Base-by-base conservation (phyloP, 257 asterid genomes). In the Orobanche coerulescens region DNA sequence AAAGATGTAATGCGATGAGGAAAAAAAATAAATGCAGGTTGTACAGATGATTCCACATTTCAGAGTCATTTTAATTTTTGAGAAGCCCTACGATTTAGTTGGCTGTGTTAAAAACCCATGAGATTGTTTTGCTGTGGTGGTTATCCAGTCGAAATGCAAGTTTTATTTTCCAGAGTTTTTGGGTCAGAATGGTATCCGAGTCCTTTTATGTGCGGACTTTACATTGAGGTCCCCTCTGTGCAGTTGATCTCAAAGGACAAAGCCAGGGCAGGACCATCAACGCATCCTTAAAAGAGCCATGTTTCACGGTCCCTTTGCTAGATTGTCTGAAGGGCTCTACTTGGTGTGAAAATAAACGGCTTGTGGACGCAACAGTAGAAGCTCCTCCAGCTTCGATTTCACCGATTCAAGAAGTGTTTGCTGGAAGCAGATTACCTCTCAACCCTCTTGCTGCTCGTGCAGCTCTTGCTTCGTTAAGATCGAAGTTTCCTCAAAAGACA, bases 401-500 rank as follows among this genome's bases (percentile, higher is more conserved):
- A 6, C 51, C 78, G 16, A 51, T 26, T 37, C 48, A 64, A 64
- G 76, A 66, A 67, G 72, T 36, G 60, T 15, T 49, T 58, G 36
- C 15, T 24, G 75, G 68, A 50, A 67, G 50, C 75, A 70, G 68
- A 67, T 61, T 75, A 10, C 76, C 58, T 70, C 70, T 65, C 73
- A 81, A 56, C 66, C 87, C 85, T 62, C 84, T 78, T 62, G 87
- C 92, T 59, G 82, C 87, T 68, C 76, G 87, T 71, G 92, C 92
- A 62, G 85, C 85, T 71, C 85, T 84, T 42, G 92, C 92, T 70
- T 81, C 80, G 46, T 48, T 71, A 54, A 75, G 78, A 76, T 76
- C 83, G 22, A 71, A 75, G 39, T 58, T 34, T 64, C 75, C 81
- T 65, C 71, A 57, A 46, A 61, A 26, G 48, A 56, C 44, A 11